Percentiles rank a stretch among this genome's conserved stretches.
These are phyloP conservation scores for Niveomyces coronatus DNA, from an alignment of 2,329 filamentous ascomycete genomes.

Conservation along the genomic window DNA sequence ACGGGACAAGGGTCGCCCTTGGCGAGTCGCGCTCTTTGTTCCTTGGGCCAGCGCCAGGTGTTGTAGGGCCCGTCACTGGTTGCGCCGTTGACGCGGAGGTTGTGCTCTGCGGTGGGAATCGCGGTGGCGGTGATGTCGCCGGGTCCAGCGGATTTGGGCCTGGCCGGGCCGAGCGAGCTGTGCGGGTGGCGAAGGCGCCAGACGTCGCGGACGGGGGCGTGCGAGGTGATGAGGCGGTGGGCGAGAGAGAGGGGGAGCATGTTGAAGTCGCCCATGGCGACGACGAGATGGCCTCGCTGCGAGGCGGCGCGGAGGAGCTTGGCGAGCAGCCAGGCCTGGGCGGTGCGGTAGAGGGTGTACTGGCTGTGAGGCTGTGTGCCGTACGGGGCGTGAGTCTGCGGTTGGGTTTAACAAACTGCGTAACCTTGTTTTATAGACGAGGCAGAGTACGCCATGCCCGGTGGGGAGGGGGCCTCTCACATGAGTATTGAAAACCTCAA, in stretches of 20 bases:
- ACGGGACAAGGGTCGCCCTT: conserved; percentile 48
- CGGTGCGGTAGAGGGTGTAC: conserved; percentile 81
- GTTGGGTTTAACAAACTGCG: background rate
- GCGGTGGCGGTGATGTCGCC: conserved; percentile 53
- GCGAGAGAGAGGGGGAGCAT: conserved; percentile 83
- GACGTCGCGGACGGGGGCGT: conserved; percentile 67
- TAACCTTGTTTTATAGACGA: background rate
- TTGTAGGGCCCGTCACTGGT: conserved; percentile 82
- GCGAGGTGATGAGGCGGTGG: conserved; percentile 70
- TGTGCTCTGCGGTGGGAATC: conserved; percentile 67
- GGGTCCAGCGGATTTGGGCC: conserved; percentile 49
- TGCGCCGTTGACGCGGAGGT: conserved; percentile 69
- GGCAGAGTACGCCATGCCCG: too few species aligned
- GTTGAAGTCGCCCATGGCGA: conserved; percentile 91
- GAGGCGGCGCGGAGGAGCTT: conserved; percentile 77
- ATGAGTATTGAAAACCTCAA: conserved; percentile 92
- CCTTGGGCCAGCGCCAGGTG: conserved; percentile 83
- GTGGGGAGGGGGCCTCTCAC: conserved; percentile 29
- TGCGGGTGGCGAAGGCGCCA: conserved; percentile 81
- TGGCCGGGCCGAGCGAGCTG: conserved; percentile 65
- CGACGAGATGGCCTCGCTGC: conserved; percentile 69
- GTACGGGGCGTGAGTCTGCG: conserved; percentile 72
- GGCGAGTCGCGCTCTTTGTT: conserved; percentile 55
- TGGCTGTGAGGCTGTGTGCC: conserved; percentile 69
- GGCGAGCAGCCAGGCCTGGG: conserved; percentile 90